Evolutionary conservation across 2,329 filamentous ascomycete species (phyloP), one percentile per base, ranked within the genome.

Genomic region (Beauveria pseudobassiana): DNA sequence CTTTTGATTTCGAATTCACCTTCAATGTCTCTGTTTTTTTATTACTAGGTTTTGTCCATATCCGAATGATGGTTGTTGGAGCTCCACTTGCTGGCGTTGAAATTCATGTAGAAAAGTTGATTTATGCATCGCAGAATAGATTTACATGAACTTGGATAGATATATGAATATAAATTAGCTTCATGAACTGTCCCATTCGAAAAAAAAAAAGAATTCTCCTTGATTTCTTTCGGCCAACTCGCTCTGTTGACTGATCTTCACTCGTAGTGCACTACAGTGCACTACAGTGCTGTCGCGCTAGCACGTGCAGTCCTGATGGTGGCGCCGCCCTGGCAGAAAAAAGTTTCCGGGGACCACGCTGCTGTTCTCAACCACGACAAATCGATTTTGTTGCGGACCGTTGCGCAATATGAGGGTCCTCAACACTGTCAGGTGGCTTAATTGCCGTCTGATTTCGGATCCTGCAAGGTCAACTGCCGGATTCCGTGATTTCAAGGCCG

Each of bases 341-440:
- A 63, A 63, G 61, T 63, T 63, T 63, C 55, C 54, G 46, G 51
- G 34, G 30, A 52, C 46, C 45, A 34, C 59, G 26, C 3, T 9
- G 50, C 12, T 56, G 26, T 24, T 53, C 42, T 42, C 50, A 46
- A 61, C 50, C 50, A 46, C 58, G 54, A 58, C 49, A 55, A 49
- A 53, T 42, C 55, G 10, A 9, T 34, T 28, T 49, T 43, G 59
- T 51, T 61, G 50, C 30, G 28, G 59, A 56, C 59, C 50, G 12
- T 20, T 34, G 55, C 43, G 51, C 43, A 73, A 67, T 61, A 77
- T 77, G 75, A 77, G 73, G 70, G 74, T 71, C 66, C 69, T 72
- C 61, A 69, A 72, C 68, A 69, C 72, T 63, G 68, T 69, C 70
- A 76, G 75, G 71, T 76, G 75, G 75, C 75, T 75, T 66, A 75